Percentiles rank a stretch among this genome's conserved stretches.
Evolutionary conservation across 2,329 filamentous ascomycete species (phyloP).

Genomic region (Ilyonectria sp.): DNA sequence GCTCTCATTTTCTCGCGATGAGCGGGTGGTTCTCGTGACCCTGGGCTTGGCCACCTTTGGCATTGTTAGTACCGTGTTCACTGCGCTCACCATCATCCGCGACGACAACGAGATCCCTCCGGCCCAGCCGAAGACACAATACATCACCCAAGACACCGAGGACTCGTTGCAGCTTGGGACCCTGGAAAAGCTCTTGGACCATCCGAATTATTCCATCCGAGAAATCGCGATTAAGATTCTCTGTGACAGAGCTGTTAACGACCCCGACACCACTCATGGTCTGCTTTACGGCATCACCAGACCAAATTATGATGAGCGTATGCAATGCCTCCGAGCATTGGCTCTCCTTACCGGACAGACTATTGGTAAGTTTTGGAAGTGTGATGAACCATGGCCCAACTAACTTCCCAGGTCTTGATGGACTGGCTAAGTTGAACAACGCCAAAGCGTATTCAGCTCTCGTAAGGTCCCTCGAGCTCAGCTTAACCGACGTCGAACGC

Average conservation of each 20-base stretch:
- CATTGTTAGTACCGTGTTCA: conserved; percentile 70
- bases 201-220: conserved; percentile 81
- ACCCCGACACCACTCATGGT: conserved; percentile 63
- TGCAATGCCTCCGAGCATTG: conserved; percentile 70
- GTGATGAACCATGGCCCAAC: background rate
- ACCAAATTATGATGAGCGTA: conserved; percentile 71
- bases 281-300: conserved; percentile 73
- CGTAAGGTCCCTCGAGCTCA: conserved; percentile 72
- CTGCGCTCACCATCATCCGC: conserved; percentile 72
- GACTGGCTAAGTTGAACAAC: conserved; percentile 65
- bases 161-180: conserved; percentile 78
- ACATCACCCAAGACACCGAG: conserved; percentile 83
- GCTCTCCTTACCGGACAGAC: conserved; percentile 66
- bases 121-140: conserved; percentile 76
- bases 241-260: conserved; percentile 72
- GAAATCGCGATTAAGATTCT: conserved; percentile 76
- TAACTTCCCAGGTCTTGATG: conserved; percentile 50
- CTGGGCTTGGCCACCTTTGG: conserved; percentile 72
- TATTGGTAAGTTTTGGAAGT: conserved; percentile 43
- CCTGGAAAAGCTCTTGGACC: conserved; percentile 76
- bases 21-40: conserved; percentile 67
- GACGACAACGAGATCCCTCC: conserved; percentile 78
- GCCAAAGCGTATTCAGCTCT: conserved; percentile 69
- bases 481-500: conserved; percentile 64
- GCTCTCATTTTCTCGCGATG: conserved; percentile 60